Conservation (phyloP, 177 flowering plant species). For the Vitis hybrid region DNA sequence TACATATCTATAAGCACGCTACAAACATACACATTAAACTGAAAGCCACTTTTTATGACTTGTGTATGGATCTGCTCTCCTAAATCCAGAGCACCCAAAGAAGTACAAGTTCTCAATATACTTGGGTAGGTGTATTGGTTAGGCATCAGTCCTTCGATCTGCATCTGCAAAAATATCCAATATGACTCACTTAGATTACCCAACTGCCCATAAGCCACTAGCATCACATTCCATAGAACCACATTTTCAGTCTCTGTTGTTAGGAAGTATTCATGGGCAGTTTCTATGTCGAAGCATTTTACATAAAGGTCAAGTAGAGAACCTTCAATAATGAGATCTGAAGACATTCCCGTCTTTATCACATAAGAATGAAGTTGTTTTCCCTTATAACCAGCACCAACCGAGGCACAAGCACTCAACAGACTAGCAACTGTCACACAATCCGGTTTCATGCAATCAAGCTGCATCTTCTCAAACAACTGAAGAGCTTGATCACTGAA, state of each 20-base stretch:
- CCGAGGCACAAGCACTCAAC: conserved; percentile 43
- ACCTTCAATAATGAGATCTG: conserved; percentile 57
- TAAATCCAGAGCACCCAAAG: conserved; percentile 35
- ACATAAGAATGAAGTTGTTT: conserved; percentile 48
- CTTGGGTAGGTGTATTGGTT: conserved; percentile 60
- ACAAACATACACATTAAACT: conserved; percentile 44
- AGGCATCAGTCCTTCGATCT: conserved; percentile 39
- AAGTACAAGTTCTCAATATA: conserved; percentile 51
- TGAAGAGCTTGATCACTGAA: conserved; percentile 35
- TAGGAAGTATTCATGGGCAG: conserved; percentile 46
- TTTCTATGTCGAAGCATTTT: conserved; percentile 46
- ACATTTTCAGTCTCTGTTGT: conserved; percentile 40
- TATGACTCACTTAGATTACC: conserved; percentile 38
- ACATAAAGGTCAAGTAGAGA: conserved; percentile 63
- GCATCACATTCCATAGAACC: conserved; percentile 69
- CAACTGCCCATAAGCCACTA: conserved; percentile 51
- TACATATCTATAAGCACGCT: conserved; percentile 66
- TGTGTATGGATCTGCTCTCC: conserved; percentile 60
- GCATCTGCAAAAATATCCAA: conserved; percentile 40
- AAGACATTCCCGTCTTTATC: conserved; percentile 43
- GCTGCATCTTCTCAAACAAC: conserved; percentile 46
- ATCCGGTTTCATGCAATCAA: conserved; percentile 43
- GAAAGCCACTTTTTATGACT: conserved; percentile 51
- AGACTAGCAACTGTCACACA: conserved; percentile 52
- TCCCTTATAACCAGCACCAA: conserved; percentile 38